Base-by-base conservation (phyloP, 345 rosid species). In the Lumnitzera littorea region DNA sequence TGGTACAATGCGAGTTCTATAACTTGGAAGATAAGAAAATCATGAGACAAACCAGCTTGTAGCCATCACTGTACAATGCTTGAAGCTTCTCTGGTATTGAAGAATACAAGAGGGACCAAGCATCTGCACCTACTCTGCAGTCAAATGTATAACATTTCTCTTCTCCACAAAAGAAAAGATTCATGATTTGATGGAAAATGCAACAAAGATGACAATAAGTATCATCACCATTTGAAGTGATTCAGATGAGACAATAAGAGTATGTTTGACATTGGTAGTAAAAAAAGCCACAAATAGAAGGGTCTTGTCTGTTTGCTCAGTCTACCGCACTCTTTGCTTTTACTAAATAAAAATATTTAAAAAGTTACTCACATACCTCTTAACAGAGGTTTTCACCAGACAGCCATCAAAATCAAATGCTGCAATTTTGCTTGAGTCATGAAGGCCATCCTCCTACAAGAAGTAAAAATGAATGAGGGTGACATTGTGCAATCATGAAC, bases 351-450 rank as follows among this genome's bases (percentile, higher is more conserved):
- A 51, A 13, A 3, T n/a, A 15, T 62, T 20, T 52, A 7, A 46
- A 31, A 17, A 14, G 24, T 23, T 25, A 56, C 1, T 25, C 47
- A 48, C 71, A 70, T 80, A 86, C 98, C 80, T 84, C 74, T 75
- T 90, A 51, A 89, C 88, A 57, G 86, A 79, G 31, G 98, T 89
- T 55, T 87, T 85, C 43, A 77, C 98, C 27, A 92, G 97, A 77
- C 97, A 85, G 64, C 96, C 96, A 78, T 92, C 98, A 68, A 92
- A 92, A 75, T 92, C 98, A 81, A 92, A 92, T 48, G 97, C 96
- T 56, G 98, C 98, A 53, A 92, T 81, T 74, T 84, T 92, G 58
- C 72, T 77, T 49, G 98, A 92, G 67, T 80, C 95, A 47, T 58
- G 77, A 47, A 85, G 91, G 74, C 78, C 95, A 53, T 82, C 97